Evolutionary conservation across 805 yeast species (phyloP).

Genomic region (Hanseniaspora guilliermondii): DNA sequence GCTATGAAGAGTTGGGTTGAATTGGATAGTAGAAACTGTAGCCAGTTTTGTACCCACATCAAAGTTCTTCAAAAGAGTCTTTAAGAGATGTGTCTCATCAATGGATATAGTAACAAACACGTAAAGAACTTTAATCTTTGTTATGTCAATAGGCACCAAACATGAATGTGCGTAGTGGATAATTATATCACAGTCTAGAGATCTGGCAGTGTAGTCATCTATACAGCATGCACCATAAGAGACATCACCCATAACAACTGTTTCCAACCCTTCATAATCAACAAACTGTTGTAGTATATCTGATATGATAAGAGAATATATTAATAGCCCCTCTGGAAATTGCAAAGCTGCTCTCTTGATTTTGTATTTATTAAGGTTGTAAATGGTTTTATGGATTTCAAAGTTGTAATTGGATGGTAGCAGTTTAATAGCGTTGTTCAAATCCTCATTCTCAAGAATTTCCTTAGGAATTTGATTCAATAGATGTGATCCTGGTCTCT

Average conservation of each 20-base stretch:
- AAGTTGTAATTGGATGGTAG: slow-evolving; percentile 88
- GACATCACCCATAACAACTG: slow-evolving; percentile 95
- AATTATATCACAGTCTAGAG: slow-evolving; percentile 85
- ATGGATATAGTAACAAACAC: slow-evolving; percentile 88
- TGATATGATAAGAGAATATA: slow-evolving; percentile 77
- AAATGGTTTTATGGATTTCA: slow-evolving; percentile 88
- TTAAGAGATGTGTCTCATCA: slow-evolving; percentile 68
- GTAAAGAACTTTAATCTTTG: slow-evolving; percentile 81
- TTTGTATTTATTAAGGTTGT: slow-evolving; percentile 67
- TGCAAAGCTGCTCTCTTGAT: slow-evolving; percentile 85
- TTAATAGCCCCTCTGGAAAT: slow-evolving; percentile 92
- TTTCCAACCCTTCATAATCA: slow-evolving; percentile 42
- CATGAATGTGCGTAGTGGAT: slow-evolving; percentile 97
- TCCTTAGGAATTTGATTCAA: slow-evolving; percentile 83
- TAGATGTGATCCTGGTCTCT: slow-evolving; percentile 33
- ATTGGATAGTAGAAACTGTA: slow-evolving; percentile 89
- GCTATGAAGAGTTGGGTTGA: slow-evolving; percentile 85
- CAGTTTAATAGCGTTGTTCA: slow-evolving; percentile 70
- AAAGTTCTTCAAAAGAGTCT: slow-evolving; percentile 64
- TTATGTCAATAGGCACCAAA: slow-evolving; percentile 86
- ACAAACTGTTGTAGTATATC: slow-evolving; percentile 91
- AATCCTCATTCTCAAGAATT: slow-evolving; percentile 62
- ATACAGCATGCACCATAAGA: slow-evolving; percentile 98
- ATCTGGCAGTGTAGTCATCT: slow-evolving; percentile 87
- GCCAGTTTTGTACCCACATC: slow-evolving; percentile 53